These are phyloP conservation scores for Crithidia brevicula DNA, from an alignment of 208 protist genomes.

Conservation along the genomic window DNA sequence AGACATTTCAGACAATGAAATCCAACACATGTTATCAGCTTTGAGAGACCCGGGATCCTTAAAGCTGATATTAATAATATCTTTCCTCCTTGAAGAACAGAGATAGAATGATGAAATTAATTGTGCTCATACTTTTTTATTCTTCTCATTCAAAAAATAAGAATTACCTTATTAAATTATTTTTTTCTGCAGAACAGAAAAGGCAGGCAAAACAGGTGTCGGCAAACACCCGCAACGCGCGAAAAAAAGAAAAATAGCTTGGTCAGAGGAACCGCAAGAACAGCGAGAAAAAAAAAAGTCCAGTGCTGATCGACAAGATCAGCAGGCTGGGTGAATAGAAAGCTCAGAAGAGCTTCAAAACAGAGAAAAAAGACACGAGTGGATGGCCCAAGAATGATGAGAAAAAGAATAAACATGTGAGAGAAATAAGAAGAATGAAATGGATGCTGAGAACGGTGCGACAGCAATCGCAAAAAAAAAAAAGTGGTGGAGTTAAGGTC, in stretches of 20 bases:
- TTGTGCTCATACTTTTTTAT: background rate
- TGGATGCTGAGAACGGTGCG: background rate
- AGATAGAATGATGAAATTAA: too few species aligned
- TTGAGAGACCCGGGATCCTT: too few species aligned
- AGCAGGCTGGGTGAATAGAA: too few species aligned
- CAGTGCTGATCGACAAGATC: too few species aligned
- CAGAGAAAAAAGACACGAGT: background rate
- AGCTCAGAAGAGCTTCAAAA: background rate
- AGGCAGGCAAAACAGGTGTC: background rate
- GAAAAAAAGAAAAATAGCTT: conserved; percentile 18
- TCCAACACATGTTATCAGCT: too few species aligned
- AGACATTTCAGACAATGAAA: too few species aligned
- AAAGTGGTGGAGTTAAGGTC: too few species aligned
- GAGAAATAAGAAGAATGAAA: background rate
- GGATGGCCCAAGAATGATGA: too few species aligned
- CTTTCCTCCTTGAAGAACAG: too few species aligned
- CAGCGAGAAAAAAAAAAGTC: background rate
- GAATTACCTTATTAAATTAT: background rate
- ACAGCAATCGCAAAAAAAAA: conserved; percentile 1
- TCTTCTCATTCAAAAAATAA: background rate
- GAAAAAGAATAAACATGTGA: conserved; percentile 2
- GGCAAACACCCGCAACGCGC: background rate
- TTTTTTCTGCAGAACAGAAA: background rate
- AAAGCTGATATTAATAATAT: too few species aligned
- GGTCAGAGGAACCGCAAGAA: conserved; percentile 6